A percentile compares a stretch with the other conserved stretches of the same genome.
phyloP scores from a whole-genome alignment of 2,329 filamentous ascomycete genomes.

The Alternaria sp. region DNA sequence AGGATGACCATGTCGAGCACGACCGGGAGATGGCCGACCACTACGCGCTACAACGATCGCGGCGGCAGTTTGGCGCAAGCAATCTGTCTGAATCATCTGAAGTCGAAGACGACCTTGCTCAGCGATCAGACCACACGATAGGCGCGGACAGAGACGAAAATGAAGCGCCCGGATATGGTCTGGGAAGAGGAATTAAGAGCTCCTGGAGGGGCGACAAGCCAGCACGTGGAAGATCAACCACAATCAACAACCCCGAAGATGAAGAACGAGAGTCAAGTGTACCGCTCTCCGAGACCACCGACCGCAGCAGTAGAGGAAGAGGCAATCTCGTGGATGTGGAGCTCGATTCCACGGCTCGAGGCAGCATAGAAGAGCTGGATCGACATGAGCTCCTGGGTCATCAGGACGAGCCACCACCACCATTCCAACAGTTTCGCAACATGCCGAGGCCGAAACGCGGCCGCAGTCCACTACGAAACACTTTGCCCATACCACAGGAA shows the following conservation, averaged over 20 bases:
- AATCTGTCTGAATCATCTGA: conserved; percentile 86
- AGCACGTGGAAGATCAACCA: conserved; percentile 52
- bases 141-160: conserved; percentile 58
- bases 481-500: conserved; percentile 57
- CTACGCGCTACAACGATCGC: conserved; percentile 87
- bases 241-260: conserved; percentile 43
- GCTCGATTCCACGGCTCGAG: conserved; percentile 70
- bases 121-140: conserved; percentile 58
- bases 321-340: conserved; percentile 83
- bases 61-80: conserved; percentile 85
- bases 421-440: conserved; percentile 65
- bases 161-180: conserved; percentile 51
- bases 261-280: conserved; percentile 54
- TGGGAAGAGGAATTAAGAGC: conserved; percentile 63
- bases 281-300: conserved; percentile 54
- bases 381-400: conserved; percentile 47
- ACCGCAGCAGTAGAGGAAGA: conserved; percentile 65
- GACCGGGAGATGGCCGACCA: conserved; percentile 93
- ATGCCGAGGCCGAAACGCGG: conserved; percentile 52
- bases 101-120: conserved; percentile 72
- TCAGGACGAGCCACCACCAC: conserved; percentile 62
- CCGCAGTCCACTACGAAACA: conserved; percentile 53
- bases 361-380: conserved; percentile 55
- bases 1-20: conserved; percentile 90
- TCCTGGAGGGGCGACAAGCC: conserved; percentile 64